Percentiles rank a stretch among this genome's conserved stretches.
These are phyloP conservation scores for Rhipidocladum racemiflorum DNA, from an alignment of 176 grass and related monocot genomes.

Conservation along the genomic window DNA sequence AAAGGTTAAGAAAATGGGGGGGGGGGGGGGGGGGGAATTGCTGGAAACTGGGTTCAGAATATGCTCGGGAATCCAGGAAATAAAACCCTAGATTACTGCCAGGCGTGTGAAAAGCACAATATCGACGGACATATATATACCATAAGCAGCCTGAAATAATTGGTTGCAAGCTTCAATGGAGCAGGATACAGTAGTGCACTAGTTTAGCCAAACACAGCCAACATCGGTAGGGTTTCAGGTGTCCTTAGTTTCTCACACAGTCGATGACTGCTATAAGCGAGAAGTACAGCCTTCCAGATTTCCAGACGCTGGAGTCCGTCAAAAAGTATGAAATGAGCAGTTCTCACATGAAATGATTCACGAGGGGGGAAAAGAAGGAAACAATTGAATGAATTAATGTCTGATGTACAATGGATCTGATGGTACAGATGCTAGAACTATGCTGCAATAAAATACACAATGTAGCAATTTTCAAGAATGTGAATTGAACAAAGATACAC, in stretches of 20 bases:
- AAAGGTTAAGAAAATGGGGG: too few species aligned
- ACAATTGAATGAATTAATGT: constrained; percentile 82
- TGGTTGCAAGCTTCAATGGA: neutral
- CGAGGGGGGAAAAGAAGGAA: neutral
- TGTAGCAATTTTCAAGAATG: constrained; percentile 50
- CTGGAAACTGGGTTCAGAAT: neutral
- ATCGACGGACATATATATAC: neutral
- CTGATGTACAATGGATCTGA: constrained; percentile 65
- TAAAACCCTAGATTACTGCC: neutral
- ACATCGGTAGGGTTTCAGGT: neutral
- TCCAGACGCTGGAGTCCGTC: neutral
- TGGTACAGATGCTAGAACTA: constrained; percentile 62
- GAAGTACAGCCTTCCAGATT: too few species aligned
- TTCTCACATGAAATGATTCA: neutral
- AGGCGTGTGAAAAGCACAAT: neutral
- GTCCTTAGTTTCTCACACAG: neutral
- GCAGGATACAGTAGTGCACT: neutral
- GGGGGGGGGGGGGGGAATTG: too few species aligned
- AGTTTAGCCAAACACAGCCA: neutral
- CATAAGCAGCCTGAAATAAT: neutral
- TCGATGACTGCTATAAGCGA: too few species aligned
- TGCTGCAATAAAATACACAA: constrained; percentile 51
- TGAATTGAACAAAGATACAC: constrained; percentile 66
- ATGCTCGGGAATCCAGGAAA: neutral
- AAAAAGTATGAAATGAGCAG: neutral